A percentile compares a stretch with the other conserved stretches of the same genome.
Evolutionary conservation across 139 green algal genomes (phyloP).

Genomic region (Chlorokybus atmophyticus): DNA sequence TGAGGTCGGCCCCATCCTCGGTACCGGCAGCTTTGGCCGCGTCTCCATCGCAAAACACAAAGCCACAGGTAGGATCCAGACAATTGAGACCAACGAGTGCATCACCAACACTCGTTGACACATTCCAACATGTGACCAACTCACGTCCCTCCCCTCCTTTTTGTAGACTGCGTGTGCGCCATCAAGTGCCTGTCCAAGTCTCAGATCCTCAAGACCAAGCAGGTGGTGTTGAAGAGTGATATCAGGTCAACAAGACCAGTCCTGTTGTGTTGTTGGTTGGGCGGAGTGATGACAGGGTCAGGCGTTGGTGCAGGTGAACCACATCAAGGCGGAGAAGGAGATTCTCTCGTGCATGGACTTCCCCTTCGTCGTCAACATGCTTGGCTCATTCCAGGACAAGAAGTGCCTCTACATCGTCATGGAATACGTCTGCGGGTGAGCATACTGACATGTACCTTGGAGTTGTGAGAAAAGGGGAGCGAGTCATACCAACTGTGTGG

Average conservation of each 20-base stretch:
- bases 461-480: no score
- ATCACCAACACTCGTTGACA: no score
- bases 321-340: constrained; percentile 51
- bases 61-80: constrained; percentile 11
- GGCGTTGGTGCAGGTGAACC: constrained; percentile 51
- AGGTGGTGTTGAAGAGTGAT: no score
- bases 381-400: constrained; percentile 48
- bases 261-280: no score
- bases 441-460: no score
- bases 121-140: no score
- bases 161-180: constrained; percentile 39
- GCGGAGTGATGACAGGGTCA: no score
- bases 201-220: constrained; percentile 50
- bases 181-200: constrained; percentile 64
- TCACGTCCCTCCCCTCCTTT: no score
- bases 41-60: constrained; percentile 45
- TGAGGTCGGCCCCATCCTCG: constrained; percentile 39
- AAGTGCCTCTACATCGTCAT: constrained; percentile 58
- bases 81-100: no score
- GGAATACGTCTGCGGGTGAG: constrained; percentile 52
- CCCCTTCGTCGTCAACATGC: constrained; percentile 48
- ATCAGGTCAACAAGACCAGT: constrained; percentile 12
- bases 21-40: constrained; percentile 58
- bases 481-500: no score
- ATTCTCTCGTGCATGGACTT: constrained; percentile 38